Conservation (phyloP, 2,329 filamentous ascomycete species). For the Corinectria fuckeliana region DNA sequence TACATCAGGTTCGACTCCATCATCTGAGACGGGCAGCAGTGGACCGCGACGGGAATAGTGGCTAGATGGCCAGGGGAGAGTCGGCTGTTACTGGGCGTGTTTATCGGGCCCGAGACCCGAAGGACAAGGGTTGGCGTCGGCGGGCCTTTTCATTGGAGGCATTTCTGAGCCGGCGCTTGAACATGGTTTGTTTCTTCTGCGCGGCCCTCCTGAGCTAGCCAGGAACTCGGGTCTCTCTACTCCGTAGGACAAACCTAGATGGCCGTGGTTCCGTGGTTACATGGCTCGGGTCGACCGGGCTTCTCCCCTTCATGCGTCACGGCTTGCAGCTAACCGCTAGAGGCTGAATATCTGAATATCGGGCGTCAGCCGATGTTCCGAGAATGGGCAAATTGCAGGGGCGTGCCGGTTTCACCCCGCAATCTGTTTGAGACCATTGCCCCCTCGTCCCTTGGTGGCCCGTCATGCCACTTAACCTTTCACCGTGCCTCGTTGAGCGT, state of each 20-base stretch:
- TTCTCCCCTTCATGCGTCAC: background rate
- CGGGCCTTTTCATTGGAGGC: conserved; percentile 19
- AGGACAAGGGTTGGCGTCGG: background rate
- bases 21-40: conserved; percentile 5
- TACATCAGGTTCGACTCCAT: background rate
- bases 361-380: background rate
- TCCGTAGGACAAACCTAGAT: background rate
- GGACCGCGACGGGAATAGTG: conserved; percentile 2
- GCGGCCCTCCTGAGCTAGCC: background rate
- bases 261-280: background rate
- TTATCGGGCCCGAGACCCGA: conserved; percentile 1
- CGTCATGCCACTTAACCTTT: background rate
- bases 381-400: conserved; percentile 5
- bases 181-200: background rate
- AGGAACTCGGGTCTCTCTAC: background rate
- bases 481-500: background rate
- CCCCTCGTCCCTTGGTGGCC: background rate
- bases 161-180: conserved; percentile 10
- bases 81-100: conserved; percentile 15
- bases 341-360: background rate
- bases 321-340: background rate
- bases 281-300: background rate
- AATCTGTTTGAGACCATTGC: background rate
- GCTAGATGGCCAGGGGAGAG: conserved; percentile 12
- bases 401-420: conserved; percentile 3